phyloP scores from a whole-genome alignment of 2,329 filamentous ascomycete genomes.

The Incumbomyces lentus region DNA sequence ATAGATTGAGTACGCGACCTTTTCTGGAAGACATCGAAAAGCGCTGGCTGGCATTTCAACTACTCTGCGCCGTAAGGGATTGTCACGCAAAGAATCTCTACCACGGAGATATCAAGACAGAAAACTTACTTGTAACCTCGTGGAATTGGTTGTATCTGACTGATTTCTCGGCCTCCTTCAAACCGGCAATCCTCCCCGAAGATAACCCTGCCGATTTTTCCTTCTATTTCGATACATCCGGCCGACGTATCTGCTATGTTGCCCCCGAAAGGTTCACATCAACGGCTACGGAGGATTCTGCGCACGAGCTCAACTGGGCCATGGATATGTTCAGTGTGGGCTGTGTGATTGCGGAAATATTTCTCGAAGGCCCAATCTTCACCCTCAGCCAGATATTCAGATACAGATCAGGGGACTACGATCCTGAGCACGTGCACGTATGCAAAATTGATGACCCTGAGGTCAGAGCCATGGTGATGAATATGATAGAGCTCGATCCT shows the following conservation, averaged over 20 bases:
- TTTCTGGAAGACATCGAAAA: conserved; percentile 97
- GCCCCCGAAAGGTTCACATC: conserved; percentile 85
- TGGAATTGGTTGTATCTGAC: conserved; percentile 99
- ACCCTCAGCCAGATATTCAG: conserved; percentile 93
- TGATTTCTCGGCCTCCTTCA: conserved; percentile 95
- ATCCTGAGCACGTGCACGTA: conserved; percentile 69
- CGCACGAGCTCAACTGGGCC: conserved; percentile 65
- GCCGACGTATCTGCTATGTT: conserved; percentile 83
- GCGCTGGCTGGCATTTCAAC: conserved; percentile 95
- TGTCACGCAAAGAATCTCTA: conserved; percentile 83
- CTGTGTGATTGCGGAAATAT: conserved; percentile 92
- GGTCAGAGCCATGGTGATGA: conserved; percentile 75
- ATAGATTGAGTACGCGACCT: conserved; percentile 85
- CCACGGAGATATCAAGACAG: conserved; percentile 97
- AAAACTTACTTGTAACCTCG: conserved; percentile 92
- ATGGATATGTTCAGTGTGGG: conserved; percentile 98
- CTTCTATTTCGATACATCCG: conserved; percentile 93
- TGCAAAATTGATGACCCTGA: conserved; percentile 80
- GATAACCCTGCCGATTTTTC: conserved; percentile 97
- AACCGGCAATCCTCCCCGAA: conserved; percentile 84
- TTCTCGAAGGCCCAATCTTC: conserved; percentile 92
- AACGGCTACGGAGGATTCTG: conserved; percentile 55
- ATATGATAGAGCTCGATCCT: conserved; percentile 94
- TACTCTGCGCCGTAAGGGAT: conserved; percentile 83
- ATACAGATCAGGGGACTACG: conserved; percentile 85